A percentile compares a stretch with the other conserved stretches of the same genome.
Conservation (phyloP, 1,139 yeast species). For the Yamadazyma pseudoaaseri region DNA sequence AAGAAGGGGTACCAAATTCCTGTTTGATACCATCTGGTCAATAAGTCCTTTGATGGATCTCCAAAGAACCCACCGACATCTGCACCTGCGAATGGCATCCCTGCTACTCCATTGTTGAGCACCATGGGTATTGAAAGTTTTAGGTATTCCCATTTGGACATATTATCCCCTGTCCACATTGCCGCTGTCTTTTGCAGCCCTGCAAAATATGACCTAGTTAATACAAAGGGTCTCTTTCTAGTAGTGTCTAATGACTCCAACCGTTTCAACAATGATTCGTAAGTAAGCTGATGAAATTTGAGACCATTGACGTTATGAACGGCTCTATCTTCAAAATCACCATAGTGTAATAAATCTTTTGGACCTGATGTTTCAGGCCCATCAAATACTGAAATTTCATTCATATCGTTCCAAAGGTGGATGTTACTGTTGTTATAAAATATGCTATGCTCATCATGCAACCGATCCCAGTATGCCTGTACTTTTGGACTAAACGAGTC, state of each 20-base stretch:
- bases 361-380: conserved; percentile 95
- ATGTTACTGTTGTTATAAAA: conserved; percentile 58
- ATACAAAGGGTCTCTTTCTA: conserved; percentile 76
- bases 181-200: conserved; percentile 93
- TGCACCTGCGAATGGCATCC: conserved; percentile 93
- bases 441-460: conserved; percentile 34
- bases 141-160: conserved; percentile 88
- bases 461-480: conserved; percentile 56
- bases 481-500: conserved; percentile 75
- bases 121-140: conserved; percentile 83
- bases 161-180: conserved; percentile 98
- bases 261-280: conserved; percentile 58
- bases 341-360: conserved; percentile 74
- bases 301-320: conserved; percentile 84
- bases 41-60: conserved; percentile 75
- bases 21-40: conserved; percentile 92
- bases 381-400: conserved; percentile 91
- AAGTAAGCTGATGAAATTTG: conserved; percentile 78
- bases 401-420: conserved; percentile 97
- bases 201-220: conserved; percentile 82
- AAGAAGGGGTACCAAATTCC: conserved; percentile 97
- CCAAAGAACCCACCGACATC: conserved; percentile 98
- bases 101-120: conserved; percentile 74
- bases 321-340: conserved; percentile 87
- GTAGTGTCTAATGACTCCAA: conserved; percentile 29